These are phyloP conservation scores for Picochlorum sp. DNA, from an alignment of 139 green algal genomes.

Conservation along the genomic window DNA sequence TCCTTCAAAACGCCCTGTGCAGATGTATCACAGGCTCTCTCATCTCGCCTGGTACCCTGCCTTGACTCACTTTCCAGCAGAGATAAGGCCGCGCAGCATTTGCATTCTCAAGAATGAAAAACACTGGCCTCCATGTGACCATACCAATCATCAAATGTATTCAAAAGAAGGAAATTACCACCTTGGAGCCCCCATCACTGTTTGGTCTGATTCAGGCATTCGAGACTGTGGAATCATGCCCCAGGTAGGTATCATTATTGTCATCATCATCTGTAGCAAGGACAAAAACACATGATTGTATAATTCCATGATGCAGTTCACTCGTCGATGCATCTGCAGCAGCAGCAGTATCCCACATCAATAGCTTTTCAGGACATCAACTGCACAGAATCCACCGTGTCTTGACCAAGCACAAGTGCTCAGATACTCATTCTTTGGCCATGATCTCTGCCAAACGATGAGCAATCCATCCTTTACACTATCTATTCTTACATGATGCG, in stretches of 20 bases:
- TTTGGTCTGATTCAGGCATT: neutral
- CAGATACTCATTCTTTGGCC: no score
- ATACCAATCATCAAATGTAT: neutral
- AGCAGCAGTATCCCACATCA: no score
- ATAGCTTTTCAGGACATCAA: no score
- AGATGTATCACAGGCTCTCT: neutral
- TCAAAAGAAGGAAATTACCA: neutral
- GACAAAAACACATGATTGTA: no score
- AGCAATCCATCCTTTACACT: no score
- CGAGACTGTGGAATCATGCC: neutral
- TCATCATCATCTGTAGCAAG: no score
- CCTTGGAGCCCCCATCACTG: neutral
- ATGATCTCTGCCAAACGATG: no score
- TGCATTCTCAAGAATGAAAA: constrained; percentile 1
- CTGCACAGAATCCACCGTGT: no score
- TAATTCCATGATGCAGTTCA: no score
- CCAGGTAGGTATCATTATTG: neutral
- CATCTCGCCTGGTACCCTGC: neutral
- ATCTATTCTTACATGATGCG: no score
- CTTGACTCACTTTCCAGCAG: neutral
- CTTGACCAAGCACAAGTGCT: no score
- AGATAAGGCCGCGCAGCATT: neutral
- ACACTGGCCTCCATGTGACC: neutral
- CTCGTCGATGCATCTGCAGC: no score
- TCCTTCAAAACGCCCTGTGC: neutral